phyloP scores from a whole-genome alignment of 768 basidiomycete species.

The Calocybe gangraenosa region DNA sequence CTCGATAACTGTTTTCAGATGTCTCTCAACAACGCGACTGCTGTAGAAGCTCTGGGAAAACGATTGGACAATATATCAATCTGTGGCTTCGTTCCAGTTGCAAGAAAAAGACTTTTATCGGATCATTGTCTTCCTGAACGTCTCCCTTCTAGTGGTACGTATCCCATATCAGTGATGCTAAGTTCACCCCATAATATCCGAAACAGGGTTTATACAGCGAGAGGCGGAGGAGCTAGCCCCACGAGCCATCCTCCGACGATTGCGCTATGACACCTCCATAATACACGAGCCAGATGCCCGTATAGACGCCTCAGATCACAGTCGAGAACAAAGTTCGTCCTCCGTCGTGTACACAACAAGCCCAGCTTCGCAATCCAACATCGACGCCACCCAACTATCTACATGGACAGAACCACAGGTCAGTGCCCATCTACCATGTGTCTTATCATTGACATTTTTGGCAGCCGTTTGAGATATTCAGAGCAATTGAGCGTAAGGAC shows the following conservation, averaged over 20 bases:
- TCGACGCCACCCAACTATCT: slow-evolving; percentile 9
- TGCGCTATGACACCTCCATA: slow-evolving; percentile 40
- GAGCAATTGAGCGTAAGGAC: slow-evolving; percentile 84
- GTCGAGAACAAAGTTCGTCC: slow-evolving; percentile 20
- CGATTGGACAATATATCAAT: slow-evolving; percentile 17
- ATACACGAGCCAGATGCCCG: slow-evolving; percentile 14
- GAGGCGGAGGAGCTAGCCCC: slow-evolving; percentile 64
- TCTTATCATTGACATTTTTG: not conserved
- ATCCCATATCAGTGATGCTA: too few relatives aligned
- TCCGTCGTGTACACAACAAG: slow-evolving; percentile 8
- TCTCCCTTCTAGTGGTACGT: slow-evolving; percentile 61
- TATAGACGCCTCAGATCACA: slow-evolving; percentile 10
- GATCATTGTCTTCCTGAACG: slow-evolving; percentile 63
- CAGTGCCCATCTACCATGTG: slow-evolving; percentile 6
- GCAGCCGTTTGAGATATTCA: slow-evolving; percentile 60
- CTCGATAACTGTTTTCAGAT: too few relatives aligned
- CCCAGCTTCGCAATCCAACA: too few relatives aligned
- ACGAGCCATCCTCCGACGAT: slow-evolving; percentile 50
- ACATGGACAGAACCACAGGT: slow-evolving; percentile 56
- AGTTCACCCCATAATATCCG: slow-evolving; percentile 22
- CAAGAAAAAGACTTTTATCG: slow-evolving; percentile 39
- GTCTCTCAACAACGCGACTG: slow-evolving; percentile 53
- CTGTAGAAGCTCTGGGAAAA: slow-evolving; percentile 30
- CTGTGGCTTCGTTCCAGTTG: slow-evolving; percentile 8
- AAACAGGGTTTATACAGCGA: slow-evolving; percentile 62